Evolutionary conservation across 1,284 basidiomycete genomes (phyloP), one percentile per base, ranked within the genome.

Genomic region (Tilletia caries): DNA sequence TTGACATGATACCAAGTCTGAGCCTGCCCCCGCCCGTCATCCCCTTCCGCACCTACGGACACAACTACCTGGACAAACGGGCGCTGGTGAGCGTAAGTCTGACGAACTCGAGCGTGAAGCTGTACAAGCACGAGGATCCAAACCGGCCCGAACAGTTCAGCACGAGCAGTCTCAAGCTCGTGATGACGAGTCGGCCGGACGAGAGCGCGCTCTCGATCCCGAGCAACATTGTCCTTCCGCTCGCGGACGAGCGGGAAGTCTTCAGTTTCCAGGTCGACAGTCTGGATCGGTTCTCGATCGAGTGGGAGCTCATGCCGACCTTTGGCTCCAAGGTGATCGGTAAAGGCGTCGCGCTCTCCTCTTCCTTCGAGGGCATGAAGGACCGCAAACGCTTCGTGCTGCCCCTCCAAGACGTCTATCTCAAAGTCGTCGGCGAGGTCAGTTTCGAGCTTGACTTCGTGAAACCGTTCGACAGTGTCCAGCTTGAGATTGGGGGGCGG

Each of bases 281-380:
- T 73, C 84, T 95, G 25, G 88, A 90, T 66, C 87, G 88, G 44
- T 88, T 98, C 71, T 89, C 89, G 1, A 86, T 99, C 76, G 93
- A 98, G 83, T 92, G 98, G 82, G 97, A 95, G 48, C 86, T 98
- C 32, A 97, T 95, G 85, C 96, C 96, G 8, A 97, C 93, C 72
- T 98, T 98, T 84, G 96, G 96, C n/a, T 95, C 93, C 37, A 95
- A 94, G 84, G 92, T 95, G 43, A 93, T 99, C 73, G 96, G 95
- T 33, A 90, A 95, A 73, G 95, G 93, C 20, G 89, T 95, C 58
- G 91, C 93, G 29, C 86, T 95, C 37, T 90, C 95, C 2, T 89
- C 89, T 1, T 86, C 91, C 65, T 90, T 91, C 76, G 88, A 89
- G 18, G 72, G 73, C 10, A 76, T 81, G 71, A 75, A 77, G 34